Evolutionary conservation across 371 early-diverging fungal species (phyloP), one percentile per base, ranked within the genome.

Genomic region (Coemansia sp.): DNA sequence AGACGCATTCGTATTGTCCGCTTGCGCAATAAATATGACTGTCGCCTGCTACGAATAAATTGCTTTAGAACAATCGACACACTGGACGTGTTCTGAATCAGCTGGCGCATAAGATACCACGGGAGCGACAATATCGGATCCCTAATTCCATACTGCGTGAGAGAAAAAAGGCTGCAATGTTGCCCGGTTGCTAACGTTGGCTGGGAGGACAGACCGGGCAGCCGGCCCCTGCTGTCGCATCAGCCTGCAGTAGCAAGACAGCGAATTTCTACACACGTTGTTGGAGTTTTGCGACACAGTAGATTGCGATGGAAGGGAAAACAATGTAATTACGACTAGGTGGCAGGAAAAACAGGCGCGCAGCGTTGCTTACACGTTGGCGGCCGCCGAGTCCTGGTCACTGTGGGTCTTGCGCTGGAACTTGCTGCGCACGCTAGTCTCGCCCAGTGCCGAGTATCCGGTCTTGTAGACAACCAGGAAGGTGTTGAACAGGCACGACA

Each of bases 401-500:
- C 34, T 43, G 14, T 43, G 50, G 12, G 49, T 48, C 57, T 70
- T 75, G 62, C 66, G 70, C 24, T 55, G 61, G 58, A 74, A 61
- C 47, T 47, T 65, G 58, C 46, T 32, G 29, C 66, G 33, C 51
- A 75, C 75, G 43, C 16, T 24, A 14, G 65, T 31, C n/a, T 43
- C 39, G 55, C 63, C 60, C 32, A 75, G 50, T 6, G 75, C 66
- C 32, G 70, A 71, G 60, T 62, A 75, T n/a, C 75, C 75, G 34
- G 66, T 55, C 53, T 59, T 69, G 55, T 70, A 55, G 33, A 75
- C 59, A 8, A 70, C 71, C 14, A 39, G 40, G 36, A 75, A 75
- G 24, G 75, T 66, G 63, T 75, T 75, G 66, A 69, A 75, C 55
- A 75, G 62, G 60, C 66, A 55, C 8, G 58, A 48, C 18, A 75